Percentiles rank a stretch among this genome's conserved stretches.
Evolutionary conservation across 2,329 filamentous ascomycete species (phyloP).

Genomic region (Aspergillus costaricaensis): DNA sequence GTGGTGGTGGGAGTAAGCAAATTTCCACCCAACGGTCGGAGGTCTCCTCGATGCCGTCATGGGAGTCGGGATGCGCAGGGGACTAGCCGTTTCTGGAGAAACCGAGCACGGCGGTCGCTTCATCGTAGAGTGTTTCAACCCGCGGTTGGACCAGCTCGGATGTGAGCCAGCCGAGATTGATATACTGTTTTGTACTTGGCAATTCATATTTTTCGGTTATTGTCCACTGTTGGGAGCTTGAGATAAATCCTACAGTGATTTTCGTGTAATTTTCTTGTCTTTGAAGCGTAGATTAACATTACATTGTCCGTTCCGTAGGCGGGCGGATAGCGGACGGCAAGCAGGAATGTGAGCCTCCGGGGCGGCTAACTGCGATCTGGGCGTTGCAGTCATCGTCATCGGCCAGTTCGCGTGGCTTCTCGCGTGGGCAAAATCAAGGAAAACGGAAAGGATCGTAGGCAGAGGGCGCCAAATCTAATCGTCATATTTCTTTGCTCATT

Average conservation of each 20-base stretch:
- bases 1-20: not conserved
- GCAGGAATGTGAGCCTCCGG: not conserved
- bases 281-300: too few species aligned
- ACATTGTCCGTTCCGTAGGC: not conserved
- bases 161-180: not conserved
- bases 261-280: too few species aligned
- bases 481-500: conserved; percentile 10
- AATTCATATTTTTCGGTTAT: not conserved
- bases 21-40: not conserved
- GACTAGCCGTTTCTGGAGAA: conserved; percentile 23
- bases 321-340: not conserved
- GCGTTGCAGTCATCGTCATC: not conserved
- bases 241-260: too few species aligned
- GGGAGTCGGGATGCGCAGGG: not conserved
- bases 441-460: conserved; percentile 3
- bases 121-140: not conserved
- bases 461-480: not conserved
- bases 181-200: not conserved
- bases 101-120: conserved; percentile 14
- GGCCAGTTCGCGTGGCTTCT: conserved; percentile 10
- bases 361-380: conserved; percentile 6
- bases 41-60: conserved; percentile 19
- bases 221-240: too few species aligned
- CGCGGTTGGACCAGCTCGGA: not conserved
- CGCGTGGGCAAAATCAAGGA: conserved; percentile 17